These are phyloP conservation scores for Candida smagusa DNA, from an alignment of 1,139 yeast genomes.

Conservation along the genomic window DNA sequence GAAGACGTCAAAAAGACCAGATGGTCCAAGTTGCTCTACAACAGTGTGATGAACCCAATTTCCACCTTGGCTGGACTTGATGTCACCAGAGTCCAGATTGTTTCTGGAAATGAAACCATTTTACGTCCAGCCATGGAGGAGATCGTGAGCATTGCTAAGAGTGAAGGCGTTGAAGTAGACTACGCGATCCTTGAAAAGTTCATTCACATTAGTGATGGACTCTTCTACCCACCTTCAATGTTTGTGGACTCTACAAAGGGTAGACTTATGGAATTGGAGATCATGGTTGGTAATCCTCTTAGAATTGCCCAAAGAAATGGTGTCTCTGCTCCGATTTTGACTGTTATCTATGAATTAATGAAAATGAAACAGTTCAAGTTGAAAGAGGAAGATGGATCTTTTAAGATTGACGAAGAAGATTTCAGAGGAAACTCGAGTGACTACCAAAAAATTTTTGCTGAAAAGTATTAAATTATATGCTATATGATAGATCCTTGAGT, in stretches of 20 bases:
- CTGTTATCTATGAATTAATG: constrained; percentile 54
- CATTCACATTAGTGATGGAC: constrained; percentile 60
- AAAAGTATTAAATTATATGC: no score
- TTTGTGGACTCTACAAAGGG: constrained; percentile 65
- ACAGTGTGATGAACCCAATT: constrained; percentile 61
- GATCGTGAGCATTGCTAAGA: constrained; percentile 56
- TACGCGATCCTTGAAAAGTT: constrained; percentile 43
- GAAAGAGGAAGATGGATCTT: constrained; percentile 49
- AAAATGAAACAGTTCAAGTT: constrained; percentile 58
- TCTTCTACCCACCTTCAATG: constrained; percentile 73
- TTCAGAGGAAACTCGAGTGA: constrained; percentile 30
- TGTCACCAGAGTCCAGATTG: constrained; percentile 55
- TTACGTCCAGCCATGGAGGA: constrained; percentile 67
- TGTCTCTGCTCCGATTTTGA: constrained; percentile 58
- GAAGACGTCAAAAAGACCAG: constrained; percentile 50
- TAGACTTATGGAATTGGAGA: constrained; percentile 68
- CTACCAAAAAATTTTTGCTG: constrained; percentile 24
- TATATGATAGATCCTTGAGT: no score
- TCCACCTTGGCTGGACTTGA: constrained; percentile 52
- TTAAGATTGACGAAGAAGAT: constrained; percentile 29
- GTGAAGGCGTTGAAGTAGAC: constrained; percentile 56
- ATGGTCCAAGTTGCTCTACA: constrained; percentile 75
- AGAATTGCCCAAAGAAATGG: constrained; percentile 52
- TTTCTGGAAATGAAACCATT: constrained; percentile 48
- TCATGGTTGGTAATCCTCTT: constrained; percentile 70